Percentiles rank a stretch among this genome's conserved stretches.
phyloP scores from a whole-genome alignment of 1,139 yeast species.

The Geotrichum phurueaensis region DNA sequence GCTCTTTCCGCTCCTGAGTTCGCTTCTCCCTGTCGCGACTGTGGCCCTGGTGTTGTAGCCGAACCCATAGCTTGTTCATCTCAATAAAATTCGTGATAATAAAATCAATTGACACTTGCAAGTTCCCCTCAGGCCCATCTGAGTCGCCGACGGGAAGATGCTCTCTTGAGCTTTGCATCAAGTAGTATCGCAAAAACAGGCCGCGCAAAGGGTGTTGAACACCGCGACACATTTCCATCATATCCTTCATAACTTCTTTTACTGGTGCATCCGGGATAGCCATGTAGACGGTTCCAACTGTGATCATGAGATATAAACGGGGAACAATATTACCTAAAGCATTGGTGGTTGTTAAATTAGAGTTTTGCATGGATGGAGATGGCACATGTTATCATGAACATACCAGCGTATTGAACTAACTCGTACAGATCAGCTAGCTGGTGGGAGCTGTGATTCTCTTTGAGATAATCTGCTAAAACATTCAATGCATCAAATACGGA shows the following conservation, averaged over 20 bases:
- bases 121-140: slow-evolving; percentile 41
- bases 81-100: slow-evolving; percentile 83
- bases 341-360: not conserved
- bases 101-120: slow-evolving; percentile 64
- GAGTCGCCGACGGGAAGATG: slow-evolving; percentile 46
- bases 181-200: slow-evolving; percentile 76
- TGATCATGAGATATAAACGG: slow-evolving; percentile 85
- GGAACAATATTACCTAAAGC: slow-evolving; percentile 64
- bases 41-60: slow-evolving; percentile 94
- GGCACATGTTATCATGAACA: not conserved
- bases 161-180: slow-evolving; percentile 77
- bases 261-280: slow-evolving; percentile 71
- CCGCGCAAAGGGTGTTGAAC: slow-evolving; percentile 92
- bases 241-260: slow-evolving; percentile 83
- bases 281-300: slow-evolving; percentile 89
- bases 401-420: slow-evolving; percentile 82
- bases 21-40: slow-evolving; percentile 73
- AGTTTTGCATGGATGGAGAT: not conserved
- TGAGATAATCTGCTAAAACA: slow-evolving; percentile 56
- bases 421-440: slow-evolving; percentile 90
- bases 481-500: slow-evolving; percentile 79
- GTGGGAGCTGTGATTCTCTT: slow-evolving; percentile 62
- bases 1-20: slow-evolving; percentile 75
- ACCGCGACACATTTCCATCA: slow-evolving; percentile 97
- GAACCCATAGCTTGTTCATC: slow-evolving; percentile 96